phyloP scores from a whole-genome alignment of 495 filamentous ascomycete species.

The Hyaloscypha finlandica region DNA sequence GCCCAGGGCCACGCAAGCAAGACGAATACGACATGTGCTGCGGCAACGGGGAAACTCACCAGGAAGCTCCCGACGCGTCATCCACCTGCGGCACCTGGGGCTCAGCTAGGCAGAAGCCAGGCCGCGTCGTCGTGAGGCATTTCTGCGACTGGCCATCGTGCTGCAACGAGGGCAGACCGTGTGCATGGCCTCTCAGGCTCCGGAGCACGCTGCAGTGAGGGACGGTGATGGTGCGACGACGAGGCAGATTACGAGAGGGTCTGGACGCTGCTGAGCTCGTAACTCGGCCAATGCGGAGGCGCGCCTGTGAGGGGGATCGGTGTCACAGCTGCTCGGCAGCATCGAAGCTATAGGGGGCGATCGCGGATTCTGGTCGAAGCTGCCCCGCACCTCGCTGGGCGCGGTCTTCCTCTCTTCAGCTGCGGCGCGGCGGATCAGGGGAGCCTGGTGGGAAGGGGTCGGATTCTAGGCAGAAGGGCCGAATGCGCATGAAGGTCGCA shows the following conservation, averaged over 20 bases:
- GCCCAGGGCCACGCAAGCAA: too few species aligned
- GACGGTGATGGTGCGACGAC: constrained; percentile 15
- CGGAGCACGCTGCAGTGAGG: constrained; percentile 13
- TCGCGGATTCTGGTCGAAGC: constrained; percentile 21
- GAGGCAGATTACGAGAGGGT: constrained; percentile 27
- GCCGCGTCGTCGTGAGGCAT: constrained; percentile 11
- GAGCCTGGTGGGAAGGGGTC: too few species aligned
- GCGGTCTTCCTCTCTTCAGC: constrained; percentile 4
- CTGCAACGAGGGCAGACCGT: neutral
- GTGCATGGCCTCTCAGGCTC: constrained; percentile 6
- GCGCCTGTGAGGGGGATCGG: constrained; percentile 1
- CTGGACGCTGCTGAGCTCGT: neutral
- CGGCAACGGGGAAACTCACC: constrained; percentile 12
- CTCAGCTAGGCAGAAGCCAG: constrained; percentile 18
- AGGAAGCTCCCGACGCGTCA: constrained; percentile 4
- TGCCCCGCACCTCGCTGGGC: constrained; percentile 19
- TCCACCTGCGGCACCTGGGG: neutral
- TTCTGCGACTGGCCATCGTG: constrained; percentile 10
- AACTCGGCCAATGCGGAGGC: constrained; percentile 8
- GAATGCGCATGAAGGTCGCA: constrained; percentile 3
- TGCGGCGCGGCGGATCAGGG: too few species aligned
- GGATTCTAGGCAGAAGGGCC: neutral
- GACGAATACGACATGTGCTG: constrained; percentile 5
- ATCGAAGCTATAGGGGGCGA: constrained; percentile 19
- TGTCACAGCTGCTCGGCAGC: constrained; percentile 21